A percentile compares a stretch with the other conserved stretches of the same genome.
phyloP scores from a whole-genome alignment of 1,139 yeast genomes.

The Hemisphaericaspora subhashii region DNA sequence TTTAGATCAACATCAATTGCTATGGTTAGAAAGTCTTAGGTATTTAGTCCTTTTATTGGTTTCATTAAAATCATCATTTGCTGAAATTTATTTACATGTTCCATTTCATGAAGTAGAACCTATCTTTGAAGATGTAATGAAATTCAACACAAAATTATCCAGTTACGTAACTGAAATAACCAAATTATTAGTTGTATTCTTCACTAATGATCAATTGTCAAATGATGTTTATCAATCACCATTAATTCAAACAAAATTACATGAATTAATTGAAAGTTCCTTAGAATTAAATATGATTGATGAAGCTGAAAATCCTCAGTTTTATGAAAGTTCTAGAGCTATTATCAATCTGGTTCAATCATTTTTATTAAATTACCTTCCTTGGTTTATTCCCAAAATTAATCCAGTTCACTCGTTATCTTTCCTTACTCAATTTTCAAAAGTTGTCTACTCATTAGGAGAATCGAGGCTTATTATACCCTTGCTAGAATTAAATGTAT shows the following conservation, averaged over 20 bases:
- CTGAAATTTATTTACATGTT: slow-evolving; percentile 6
- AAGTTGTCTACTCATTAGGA: slow-evolving; percentile 26
- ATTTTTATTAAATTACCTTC: slow-evolving; percentile 6
- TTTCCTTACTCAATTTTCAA: slow-evolving; percentile 21
- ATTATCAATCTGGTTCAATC: slow-evolving; percentile 9
- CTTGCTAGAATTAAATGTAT: slow-evolving; percentile 14
- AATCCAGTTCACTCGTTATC: slow-evolving; percentile 10
- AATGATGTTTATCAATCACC: slow-evolving; percentile 8
- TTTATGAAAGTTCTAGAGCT: slow-evolving; percentile 9
- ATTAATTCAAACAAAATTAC: slow-evolving; percentile 2
- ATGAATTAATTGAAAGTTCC: slow-evolving; percentile 8
- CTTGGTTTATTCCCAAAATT: neutral
- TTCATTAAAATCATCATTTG: slow-evolving; percentile 6
- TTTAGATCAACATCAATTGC: slow-evolving; percentile 8
- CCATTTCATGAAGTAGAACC: slow-evolving; percentile 9
- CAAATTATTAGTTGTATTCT: neutral
- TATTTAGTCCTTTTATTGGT: slow-evolving; percentile 4
- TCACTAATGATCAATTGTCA: slow-evolving; percentile 3
- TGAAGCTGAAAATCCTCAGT: slow-evolving; percentile 14
- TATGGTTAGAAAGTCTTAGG: slow-evolving; percentile 13
- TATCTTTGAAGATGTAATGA: neutral
- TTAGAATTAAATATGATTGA: slow-evolving; percentile 20
- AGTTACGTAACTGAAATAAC: slow-evolving; percentile 4
- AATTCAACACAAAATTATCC: slow-evolving; percentile 4
- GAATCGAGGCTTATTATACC: slow-evolving; percentile 20